Evolutionary conservation across 2,329 filamentous ascomycete species (phyloP), one percentile per base, ranked within the genome.

Genomic region (Colletotrichum australisinense): DNA sequence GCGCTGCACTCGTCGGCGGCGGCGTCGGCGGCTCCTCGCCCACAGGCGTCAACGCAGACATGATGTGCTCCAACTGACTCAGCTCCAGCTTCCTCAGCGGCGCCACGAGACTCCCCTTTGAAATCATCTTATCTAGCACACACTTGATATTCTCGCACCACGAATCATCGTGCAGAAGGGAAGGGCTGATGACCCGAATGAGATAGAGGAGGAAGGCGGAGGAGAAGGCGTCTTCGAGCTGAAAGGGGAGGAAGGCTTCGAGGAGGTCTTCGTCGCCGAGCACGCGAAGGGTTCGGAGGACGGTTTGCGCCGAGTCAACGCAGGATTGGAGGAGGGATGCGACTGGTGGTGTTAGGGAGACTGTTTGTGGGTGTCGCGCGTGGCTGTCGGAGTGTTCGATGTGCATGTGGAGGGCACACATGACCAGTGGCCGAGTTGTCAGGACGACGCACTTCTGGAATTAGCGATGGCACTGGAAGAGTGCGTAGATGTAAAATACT

Each of bases 171-270:
- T 79, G 78, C 0, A 84, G 78, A 1, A 84, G 76, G 0, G 78
- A 78, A 0, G 83, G 83, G n/a, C 79, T 80, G 72, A 75, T 74
- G 59, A 67, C 71, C 24, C 74, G 71, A 49, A 84, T 80, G 0
- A 85, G 76, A 19, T 83, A 80, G 2, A 85, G 78, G 1, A 85
- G 78, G 46, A 85, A 84, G 0, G 83, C 81, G 1, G 83, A 84
- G 0, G 83, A 84, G 8, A 82, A 85, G 6, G 83, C 83, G 49
- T 83, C 82, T 69, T 85, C 83, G 12, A 84, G 79, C 56, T 85
- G 83, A 14, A 84, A 85, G 0, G 83, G 83, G 1, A 85, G 28
- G 12, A 84, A 84, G 1, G 83, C 80, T 49, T 82, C 81, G 53
- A 81, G 73, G 3, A 81, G 73, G 56, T 81, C 80, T 16, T 81